Evolutionary conservation across 352 stramenopile genomes (phyloP).

Genomic region (Globisporangium canariense): DNA sequence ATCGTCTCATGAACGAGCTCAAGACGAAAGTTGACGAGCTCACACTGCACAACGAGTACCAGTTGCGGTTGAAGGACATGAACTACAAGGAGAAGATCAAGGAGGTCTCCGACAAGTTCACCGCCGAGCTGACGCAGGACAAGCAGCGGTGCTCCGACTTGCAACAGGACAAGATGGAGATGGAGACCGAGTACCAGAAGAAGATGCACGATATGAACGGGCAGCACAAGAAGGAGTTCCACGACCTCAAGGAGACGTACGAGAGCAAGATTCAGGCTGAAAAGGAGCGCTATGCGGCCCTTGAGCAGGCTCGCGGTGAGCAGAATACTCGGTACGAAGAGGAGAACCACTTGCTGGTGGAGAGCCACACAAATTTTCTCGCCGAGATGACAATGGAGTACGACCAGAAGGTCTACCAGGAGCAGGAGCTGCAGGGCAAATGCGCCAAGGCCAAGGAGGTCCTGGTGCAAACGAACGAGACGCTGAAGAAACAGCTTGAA

Average conservation of each 20-base stretch:
- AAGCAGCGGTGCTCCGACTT: constrained; percentile 88
- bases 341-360: constrained; percentile 73
- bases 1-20: constrained; percentile 89
- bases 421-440: constrained; percentile 74
- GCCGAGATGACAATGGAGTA: constrained; percentile 92
- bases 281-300: constrained; percentile 84
- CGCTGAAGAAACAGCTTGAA: constrained; percentile 90
- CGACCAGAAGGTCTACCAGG: constrained; percentile 83
- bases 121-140: constrained; percentile 91
- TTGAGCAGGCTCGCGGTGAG: constrained; percentile 71
- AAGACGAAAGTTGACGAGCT: constrained; percentile 94
- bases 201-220: constrained; percentile 90
- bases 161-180: constrained; percentile 88
- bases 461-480: constrained; percentile 86
- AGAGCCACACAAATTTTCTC: constrained; percentile 84
- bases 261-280: constrained; percentile 90
- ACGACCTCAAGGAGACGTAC: constrained; percentile 90
- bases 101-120: constrained; percentile 93
- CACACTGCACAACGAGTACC: constrained; percentile 94
- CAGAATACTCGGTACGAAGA: constrained; percentile 73
- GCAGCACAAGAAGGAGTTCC: constrained; percentile 84
- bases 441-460: constrained; percentile 60
- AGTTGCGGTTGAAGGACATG: constrained; percentile 93
- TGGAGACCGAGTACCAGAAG: constrained; percentile 90
- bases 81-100: constrained; percentile 96